A percentile compares a stretch with the other conserved stretches of the same genome.
These are phyloP conservation scores for Avicennia marina DNA, from an alignment of 257 asterid species.

Conservation along the genomic window DNA sequence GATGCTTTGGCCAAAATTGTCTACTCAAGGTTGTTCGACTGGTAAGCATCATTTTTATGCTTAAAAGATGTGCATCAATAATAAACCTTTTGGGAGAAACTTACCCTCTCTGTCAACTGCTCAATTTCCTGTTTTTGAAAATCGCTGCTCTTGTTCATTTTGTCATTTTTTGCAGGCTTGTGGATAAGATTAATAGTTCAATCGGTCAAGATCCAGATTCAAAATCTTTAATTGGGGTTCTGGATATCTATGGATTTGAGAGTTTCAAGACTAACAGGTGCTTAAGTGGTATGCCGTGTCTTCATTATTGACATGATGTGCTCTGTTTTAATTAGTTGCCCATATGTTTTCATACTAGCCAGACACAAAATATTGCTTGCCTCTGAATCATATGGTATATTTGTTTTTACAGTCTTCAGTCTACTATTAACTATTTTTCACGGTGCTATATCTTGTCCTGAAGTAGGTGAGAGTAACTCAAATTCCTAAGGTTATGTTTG, in stretches of 20 bases:
- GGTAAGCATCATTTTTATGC: constrained; percentile 45
- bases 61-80: background rate
- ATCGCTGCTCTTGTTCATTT: constrained; percentile 1
- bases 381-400: constrained; percentile 6
- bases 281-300: constrained; percentile 71
- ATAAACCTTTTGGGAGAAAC: background rate
- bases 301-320: constrained; percentile 29
- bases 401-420: background rate
- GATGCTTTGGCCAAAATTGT: constrained; percentile 95
- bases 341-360: constrained; percentile 14
- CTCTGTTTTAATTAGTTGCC: constrained; percentile 14
- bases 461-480: background rate
- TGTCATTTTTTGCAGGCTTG: constrained; percentile 54
- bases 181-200: constrained; percentile 62
- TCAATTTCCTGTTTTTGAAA: background rate
- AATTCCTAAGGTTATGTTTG: background rate
- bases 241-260: constrained; percentile 88
- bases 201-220: constrained; percentile 79
- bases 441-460: too few relatives aligned
- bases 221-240: constrained; percentile 65
- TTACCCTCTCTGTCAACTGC: background rate
- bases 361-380: constrained; percentile 10
- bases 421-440: background rate
- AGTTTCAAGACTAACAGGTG: constrained; percentile 97
- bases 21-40: constrained; percentile 90